Evolutionary conservation across 2,329 filamentous ascomycete species (phyloP).

Genomic region (Clonostachys rosea): DNA sequence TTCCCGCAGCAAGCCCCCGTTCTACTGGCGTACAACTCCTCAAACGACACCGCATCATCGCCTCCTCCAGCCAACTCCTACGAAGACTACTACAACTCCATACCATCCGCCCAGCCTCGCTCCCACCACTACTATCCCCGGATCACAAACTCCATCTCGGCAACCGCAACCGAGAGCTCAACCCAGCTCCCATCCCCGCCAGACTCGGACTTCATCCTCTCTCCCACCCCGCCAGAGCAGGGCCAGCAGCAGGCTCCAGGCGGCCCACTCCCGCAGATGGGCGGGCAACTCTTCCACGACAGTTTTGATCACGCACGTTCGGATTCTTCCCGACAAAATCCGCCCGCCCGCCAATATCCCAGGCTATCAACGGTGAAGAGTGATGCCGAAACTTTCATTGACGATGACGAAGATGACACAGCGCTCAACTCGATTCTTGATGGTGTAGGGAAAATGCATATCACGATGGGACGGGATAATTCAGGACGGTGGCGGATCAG

Average conservation of each 20-base stretch:
- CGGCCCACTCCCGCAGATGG: too few relatives aligned
- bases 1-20: neutral
- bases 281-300: too few relatives aligned
- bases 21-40: neutral
- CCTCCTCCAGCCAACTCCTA: too few relatives aligned
- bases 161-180: neutral
- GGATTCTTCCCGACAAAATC: too few relatives aligned
- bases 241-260: neutral
- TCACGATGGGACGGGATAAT: constrained; percentile 28
- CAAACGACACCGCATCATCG: neutral
- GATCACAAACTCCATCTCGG: neutral
- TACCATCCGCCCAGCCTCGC: neutral
- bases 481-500: constrained; percentile 35
- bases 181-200: neutral
- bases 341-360: too few relatives aligned
- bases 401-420: neutral
- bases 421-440: constrained; percentile 26
- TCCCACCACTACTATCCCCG: neutral
- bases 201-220: neutral
- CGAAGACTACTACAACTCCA: neutral
- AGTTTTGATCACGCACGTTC: too few relatives aligned
- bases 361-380: neutral
- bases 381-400: neutral
- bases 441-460: constrained; percentile 23
- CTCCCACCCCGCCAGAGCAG: neutral